Evolutionary conservation across 768 basidiomycete genomes (phyloP).

Genomic region (Rhodotorula graminis): DNA sequence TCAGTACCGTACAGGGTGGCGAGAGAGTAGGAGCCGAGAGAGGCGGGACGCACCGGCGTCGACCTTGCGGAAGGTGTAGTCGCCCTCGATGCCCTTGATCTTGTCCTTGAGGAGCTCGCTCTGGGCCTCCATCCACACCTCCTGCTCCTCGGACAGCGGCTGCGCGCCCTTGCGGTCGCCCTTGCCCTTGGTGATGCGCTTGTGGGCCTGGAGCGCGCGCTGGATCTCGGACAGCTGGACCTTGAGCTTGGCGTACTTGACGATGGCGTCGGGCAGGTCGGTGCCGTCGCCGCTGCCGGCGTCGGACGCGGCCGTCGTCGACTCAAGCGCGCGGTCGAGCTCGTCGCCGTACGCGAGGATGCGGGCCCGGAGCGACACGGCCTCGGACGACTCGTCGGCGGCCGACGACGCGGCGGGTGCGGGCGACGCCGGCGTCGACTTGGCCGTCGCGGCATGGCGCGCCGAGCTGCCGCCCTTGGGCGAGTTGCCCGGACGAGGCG

Average conservation of each 20-base stretch:
- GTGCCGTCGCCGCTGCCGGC: conserved; percentile 9
- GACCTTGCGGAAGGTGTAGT: conserved; percentile 67
- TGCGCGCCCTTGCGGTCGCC: conserved; percentile 20
- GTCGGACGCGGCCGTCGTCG: background rate
- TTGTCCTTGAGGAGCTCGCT: conserved; percentile 22
- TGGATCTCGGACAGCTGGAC: conserved; percentile 56
- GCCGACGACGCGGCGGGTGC: background rate
- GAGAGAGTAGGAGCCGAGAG: background rate
- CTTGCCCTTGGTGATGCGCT: conserved; percentile 28
- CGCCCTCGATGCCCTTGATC: conserved; percentile 50
- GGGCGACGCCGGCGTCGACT: background rate
- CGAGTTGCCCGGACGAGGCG: conserved; percentile 9
- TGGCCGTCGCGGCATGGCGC: background rate
- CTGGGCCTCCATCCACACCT: conserved; percentile 25
- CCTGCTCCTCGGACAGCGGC: conserved; percentile 12
- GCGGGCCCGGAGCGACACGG: conserved; percentile 13
- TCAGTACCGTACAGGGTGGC: background rate
- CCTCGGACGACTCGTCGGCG: conserved; percentile 1
- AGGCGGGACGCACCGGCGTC: conserved; percentile 53
- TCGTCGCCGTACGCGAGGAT: conserved; percentile 34
- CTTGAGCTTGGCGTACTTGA: conserved; percentile 62
- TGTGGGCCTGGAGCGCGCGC: conserved; percentile 43
- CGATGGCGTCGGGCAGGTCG: conserved; percentile 53
- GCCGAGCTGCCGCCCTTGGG: background rate
- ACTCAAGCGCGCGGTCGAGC: conserved; percentile 11